Base-by-base conservation (phyloP, 345 rosid species). In the Ceriops decandra region DNA sequence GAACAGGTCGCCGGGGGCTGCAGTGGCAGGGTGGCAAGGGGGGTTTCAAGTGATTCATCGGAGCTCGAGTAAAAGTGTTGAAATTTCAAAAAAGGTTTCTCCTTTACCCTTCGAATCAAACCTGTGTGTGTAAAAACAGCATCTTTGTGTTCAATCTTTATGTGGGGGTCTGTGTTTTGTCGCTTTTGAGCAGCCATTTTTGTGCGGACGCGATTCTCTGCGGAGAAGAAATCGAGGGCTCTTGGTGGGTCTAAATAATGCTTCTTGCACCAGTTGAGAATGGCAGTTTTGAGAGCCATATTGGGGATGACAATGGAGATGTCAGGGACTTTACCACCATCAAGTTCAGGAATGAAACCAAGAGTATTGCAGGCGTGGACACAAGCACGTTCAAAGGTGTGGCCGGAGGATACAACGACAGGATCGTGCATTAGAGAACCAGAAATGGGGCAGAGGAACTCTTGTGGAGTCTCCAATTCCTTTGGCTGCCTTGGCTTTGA, bases 361-460 rank as follows among this genome's bases (percentile, higher is more conserved):
- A 87, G 68, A 62, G 79, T 72, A 67, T 84, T 87, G 52, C 93
- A 91, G 70, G 89, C 93, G 24, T 82, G 71, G 52, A 86, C 87
- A 36, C 87, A 86, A 42, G 76, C 80, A 52, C 92, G 78, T 32
- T 95, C 99, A 61, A 87, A 95, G 32, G 92, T 81, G 79, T 95
- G 97, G 27, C 99, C 99, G 1, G 97, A 95, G 51, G 96, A 80
- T 75, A 95, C 95, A 17, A 95, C 88, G 16, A 91, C 86, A 4
- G 99, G 97, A 26, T 90, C 99, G 0, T 81, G 80, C 99, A 95
- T 95, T 71, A 91, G 71, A 21, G 77, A 79, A 31, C 83, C 87
- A 0, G 96, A 88, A 73, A 95, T 71, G 0, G 91, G 95, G 70
- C 99, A 95, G 42, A 83, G 77, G 67, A 91, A 91, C 68, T 91